Base-by-base conservation (phyloP, 2,329 filamentous ascomycete genomes). In the Daldinia sp. region DNA sequence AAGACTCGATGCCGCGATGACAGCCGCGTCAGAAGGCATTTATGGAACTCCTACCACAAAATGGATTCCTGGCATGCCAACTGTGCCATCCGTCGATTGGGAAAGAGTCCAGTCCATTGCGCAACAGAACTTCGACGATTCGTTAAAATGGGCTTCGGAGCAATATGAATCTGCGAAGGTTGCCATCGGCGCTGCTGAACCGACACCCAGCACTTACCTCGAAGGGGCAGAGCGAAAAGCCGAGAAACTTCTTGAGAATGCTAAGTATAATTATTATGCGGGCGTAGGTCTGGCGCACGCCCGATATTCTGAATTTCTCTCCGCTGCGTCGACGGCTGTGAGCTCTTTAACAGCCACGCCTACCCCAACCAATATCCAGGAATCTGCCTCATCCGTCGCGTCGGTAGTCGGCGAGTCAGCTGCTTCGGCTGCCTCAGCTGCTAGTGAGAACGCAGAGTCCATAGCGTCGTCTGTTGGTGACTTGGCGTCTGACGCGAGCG, bases 211-310 rank as follows among this genome's bases (percentile, higher is more conserved):
- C 71, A 88, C 74, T 78, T 83, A 75, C 57, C 71, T 77, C 7
- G 74, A 77, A 39, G 65, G 26, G 4, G 75, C 84, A 0, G 74
- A 81, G 12, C 80, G 81, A 65, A 80, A 76, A 78, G 86, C 79
- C 67, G 90, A 82, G 79, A 90, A 81, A 83, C 87, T 84, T 81
- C 88, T 82, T 77, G 88, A 84, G 77, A 90, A 85, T 82, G 91
- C 87, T 51, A 87, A 85, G 72, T 81, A 86, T 72, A 87, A 89
- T 75, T 95, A 95, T 79, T 94, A 93, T 73, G 91, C 93, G 70
- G 92, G 90, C 10, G 80, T 96, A 26, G 93, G 93, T 30, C 79
- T 93, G 50, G 93, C 93, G 0, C 91, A 97, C 74, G 92, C 90
- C 48, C 88, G 90, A 41, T 96, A 96, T 78, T 89, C 90, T 4